These are phyloP conservation scores for Hemileccinum rubropunctum DNA, from an alignment of 768 basidiomycete genomes.

Conservation along the genomic window DNA sequence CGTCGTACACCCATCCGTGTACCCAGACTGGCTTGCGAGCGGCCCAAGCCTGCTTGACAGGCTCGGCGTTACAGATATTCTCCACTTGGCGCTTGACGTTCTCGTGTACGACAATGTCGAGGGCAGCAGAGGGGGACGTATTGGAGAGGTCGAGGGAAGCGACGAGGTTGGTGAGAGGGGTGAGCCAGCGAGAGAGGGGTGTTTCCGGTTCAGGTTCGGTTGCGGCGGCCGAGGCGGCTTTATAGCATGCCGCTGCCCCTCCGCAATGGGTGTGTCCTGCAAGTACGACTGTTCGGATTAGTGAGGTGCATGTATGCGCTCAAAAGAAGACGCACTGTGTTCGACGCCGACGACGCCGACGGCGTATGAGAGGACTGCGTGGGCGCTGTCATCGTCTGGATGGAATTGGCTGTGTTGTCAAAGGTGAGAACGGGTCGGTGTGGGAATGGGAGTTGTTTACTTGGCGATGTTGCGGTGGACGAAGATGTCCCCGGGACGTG, in stretches of 20 bases:
- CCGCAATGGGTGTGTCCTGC: constrained; percentile 86
- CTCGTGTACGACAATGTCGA: constrained; percentile 51
- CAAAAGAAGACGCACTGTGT: constrained; percentile 56
- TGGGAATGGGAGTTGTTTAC: constrained; percentile 31
- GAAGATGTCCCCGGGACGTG: constrained; percentile 83
- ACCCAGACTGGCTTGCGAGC: constrained; percentile 45
- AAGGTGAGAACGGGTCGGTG: not conserved
- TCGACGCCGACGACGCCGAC: constrained; percentile 66
- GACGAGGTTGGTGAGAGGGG: constrained; percentile 55
- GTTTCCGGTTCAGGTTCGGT: constrained; percentile 28
- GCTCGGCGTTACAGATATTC: constrained; percentile 45
- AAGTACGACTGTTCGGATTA: constrained; percentile 57
- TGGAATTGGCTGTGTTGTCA: constrained; percentile 75
- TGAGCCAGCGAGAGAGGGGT: constrained; percentile 68
- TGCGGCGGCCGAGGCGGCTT: constrained; percentile 27
- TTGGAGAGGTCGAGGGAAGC: constrained; percentile 43
- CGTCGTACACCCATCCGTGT: constrained; percentile 75
- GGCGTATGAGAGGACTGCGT: constrained; percentile 74
- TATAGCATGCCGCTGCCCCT: constrained; percentile 60
- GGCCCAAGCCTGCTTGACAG: constrained; percentile 46
- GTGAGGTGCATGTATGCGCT: constrained; percentile 1
- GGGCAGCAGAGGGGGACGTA: constrained; percentile 35
- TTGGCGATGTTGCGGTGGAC: constrained; percentile 90
- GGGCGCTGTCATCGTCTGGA: constrained; percentile 64
- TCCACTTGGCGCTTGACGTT: constrained; percentile 58